These are phyloP conservation scores for Diddensiella santjacobensis DNA, from an alignment of 805 yeast genomes.

Conservation along the genomic window DNA sequence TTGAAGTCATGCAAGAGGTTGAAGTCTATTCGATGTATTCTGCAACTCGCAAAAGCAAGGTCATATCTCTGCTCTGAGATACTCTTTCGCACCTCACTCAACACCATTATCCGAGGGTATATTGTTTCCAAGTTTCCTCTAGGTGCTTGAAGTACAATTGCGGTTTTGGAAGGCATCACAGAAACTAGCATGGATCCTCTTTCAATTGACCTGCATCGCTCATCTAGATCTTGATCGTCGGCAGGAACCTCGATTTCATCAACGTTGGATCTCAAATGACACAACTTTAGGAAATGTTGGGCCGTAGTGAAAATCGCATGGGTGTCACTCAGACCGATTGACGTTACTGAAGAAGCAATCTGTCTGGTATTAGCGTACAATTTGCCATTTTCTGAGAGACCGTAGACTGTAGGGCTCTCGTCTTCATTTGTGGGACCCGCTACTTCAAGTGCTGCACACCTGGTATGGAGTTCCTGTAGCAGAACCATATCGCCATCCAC, in stretches of 20 bases:
- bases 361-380: slow-evolving; percentile 59
- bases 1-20: slow-evolving; percentile 87
- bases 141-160: slow-evolving; percentile 87
- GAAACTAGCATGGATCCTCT: slow-evolving; percentile 85
- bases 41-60: slow-evolving; percentile 77
- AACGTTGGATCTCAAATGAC: slow-evolving; percentile 53
- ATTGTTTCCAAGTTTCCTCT: slow-evolving; percentile 95
- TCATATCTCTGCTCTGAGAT: slow-evolving; percentile 56
- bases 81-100: slow-evolving; percentile 71
- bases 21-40: slow-evolving; percentile 86
- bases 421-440: slow-evolving; percentile 8
- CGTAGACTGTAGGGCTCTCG: slow-evolving; percentile 46
- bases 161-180: slow-evolving; percentile 73
- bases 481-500: not conserved
- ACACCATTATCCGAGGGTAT: slow-evolving; percentile 86
- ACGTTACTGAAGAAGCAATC: slow-evolving; percentile 73
- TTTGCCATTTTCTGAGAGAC: slow-evolving; percentile 72
- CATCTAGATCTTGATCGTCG: slow-evolving; percentile 49
- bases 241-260: slow-evolving; percentile 32
- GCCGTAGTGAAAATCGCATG: slow-evolving; percentile 83
- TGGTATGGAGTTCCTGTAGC: slow-evolving; percentile 50
- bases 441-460: slow-evolving; percentile 48
- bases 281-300: slow-evolving; percentile 74
- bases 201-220: slow-evolving; percentile 83
- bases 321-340: slow-evolving; percentile 66